Percentiles rank a stretch among this genome's conserved stretches.
These are phyloP conservation scores for Craterostigma plantagineum DNA, from an alignment of 257 asterid species.

Conservation along the genomic window DNA sequence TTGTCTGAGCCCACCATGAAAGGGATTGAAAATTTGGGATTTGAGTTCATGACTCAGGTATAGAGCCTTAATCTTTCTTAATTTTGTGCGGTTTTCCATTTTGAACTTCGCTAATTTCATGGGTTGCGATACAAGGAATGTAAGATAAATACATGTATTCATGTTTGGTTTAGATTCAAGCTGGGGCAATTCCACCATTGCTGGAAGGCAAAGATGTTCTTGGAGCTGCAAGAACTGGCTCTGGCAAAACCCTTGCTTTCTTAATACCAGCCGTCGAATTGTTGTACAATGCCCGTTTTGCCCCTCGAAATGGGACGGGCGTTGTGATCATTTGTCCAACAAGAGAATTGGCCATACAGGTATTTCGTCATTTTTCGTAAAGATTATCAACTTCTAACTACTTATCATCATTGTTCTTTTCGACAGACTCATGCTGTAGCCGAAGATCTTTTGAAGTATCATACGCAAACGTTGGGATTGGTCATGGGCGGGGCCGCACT, in stretches of 20 bases:
- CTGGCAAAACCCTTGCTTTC: conserved; percentile 94
- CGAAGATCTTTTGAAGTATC: conserved; percentile 65
- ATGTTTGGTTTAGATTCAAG: conserved; percentile 56
- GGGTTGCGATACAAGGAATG: too few relatives aligned
- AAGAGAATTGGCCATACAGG: conserved; percentile 95
- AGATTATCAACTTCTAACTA: too few relatives aligned
- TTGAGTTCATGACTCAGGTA: conserved; percentile 84
- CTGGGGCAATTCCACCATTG: conserved; percentile 69
- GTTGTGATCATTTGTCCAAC: conserved; percentile 86
- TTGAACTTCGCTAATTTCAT: too few relatives aligned
- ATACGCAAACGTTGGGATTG: conserved; percentile 70
- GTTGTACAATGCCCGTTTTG: conserved; percentile 28
- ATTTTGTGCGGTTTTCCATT: background rate
- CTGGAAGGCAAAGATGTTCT: conserved; percentile 80
- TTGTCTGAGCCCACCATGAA: conserved; percentile 52
- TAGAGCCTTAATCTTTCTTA: background rate
- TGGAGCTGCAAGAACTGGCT: conserved; percentile 98
- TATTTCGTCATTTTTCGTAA: conserved; percentile 6
- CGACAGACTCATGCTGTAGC: conserved; percentile 94
- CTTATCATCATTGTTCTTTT: background rate
- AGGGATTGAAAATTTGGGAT: conserved; percentile 54
- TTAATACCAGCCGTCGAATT: conserved; percentile 79
- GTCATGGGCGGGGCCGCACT: conserved; percentile 72
- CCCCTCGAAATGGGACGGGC: conserved; percentile 86
- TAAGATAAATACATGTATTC: too few relatives aligned